Percentiles rank a stretch among this genome's conserved stretches.
These are phyloP conservation scores for Seiridium cupressi DNA, from an alignment of 2,329 filamentous ascomycete genomes.

Conservation along the genomic window DNA sequence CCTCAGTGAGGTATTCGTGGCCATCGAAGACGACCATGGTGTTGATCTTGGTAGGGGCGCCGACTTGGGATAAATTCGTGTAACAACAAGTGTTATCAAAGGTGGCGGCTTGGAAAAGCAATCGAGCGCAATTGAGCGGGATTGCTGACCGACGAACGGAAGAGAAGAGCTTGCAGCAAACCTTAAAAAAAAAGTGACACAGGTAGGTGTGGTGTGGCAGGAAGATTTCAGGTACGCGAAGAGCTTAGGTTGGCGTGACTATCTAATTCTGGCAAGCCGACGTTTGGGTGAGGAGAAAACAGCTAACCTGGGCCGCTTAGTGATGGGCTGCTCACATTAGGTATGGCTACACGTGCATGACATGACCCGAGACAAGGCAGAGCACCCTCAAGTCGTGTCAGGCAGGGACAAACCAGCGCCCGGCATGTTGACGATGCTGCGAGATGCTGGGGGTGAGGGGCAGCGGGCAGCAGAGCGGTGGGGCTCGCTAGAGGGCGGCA, in stretches of 20 bases:
- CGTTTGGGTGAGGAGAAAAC: not conserved
- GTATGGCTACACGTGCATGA: not conserved
- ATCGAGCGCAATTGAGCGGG: not conserved
- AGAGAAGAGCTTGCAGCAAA: constrained; percentile 2
- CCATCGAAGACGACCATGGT: constrained; percentile 87
- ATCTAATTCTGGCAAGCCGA: constrained; percentile 7
- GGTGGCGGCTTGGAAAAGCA: not conserved
- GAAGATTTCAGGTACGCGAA: constrained; percentile 8
- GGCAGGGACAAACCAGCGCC: not conserved
- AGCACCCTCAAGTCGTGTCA: not conserved
- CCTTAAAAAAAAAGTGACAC: not conserved
- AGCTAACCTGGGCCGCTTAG: not conserved
- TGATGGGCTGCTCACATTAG: not conserved
- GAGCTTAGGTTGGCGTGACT: not conserved
- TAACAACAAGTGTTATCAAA: not conserved
- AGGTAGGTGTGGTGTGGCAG: constrained; percentile 1
- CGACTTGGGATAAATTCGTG: no score
- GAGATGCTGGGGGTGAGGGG: not conserved
- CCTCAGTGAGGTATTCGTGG: constrained; percentile 82
- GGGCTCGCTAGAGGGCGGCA: not conserved
- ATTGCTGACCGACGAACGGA: not conserved
- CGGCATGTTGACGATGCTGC: not conserved
- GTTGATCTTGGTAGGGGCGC: constrained; percentile 5
- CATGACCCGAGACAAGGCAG: not conserved
- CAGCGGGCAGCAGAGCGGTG: not conserved